Evolutionary conservation across 306 rosid species (phyloP).

Genomic region (Vigna hirtella): DNA sequence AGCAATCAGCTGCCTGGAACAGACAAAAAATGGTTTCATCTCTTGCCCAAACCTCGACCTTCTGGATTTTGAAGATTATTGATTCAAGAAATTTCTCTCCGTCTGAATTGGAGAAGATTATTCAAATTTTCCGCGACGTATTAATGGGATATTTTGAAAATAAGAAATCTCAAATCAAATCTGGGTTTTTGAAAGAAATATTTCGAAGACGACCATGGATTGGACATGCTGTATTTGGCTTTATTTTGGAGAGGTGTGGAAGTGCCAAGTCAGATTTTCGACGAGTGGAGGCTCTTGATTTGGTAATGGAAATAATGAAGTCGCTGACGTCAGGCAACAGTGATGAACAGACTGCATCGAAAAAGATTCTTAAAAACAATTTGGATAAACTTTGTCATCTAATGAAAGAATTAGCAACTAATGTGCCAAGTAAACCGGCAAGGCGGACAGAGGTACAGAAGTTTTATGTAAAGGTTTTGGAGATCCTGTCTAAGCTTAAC

Average conservation of each 20-base stretch:
- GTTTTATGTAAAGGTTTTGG: slow-evolving; percentile 67
- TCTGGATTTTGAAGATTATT: slow-evolving; percentile 82
- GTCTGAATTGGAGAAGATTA: slow-evolving; percentile 62
- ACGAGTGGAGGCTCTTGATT: slow-evolving; percentile 79
- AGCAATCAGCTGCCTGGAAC: slow-evolving; percentile 70
- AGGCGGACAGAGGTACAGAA: slow-evolving; percentile 69
- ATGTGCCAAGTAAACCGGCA: slow-evolving; percentile 69
- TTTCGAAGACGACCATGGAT: slow-evolving; percentile 80
- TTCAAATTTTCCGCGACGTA: slow-evolving; percentile 62
- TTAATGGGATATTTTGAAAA: slow-evolving; percentile 65
- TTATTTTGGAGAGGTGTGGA: slow-evolving; percentile 73
- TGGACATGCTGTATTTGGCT: slow-evolving; percentile 69
- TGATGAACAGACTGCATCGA: slow-evolving; percentile 52
- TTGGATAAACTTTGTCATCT: slow-evolving; percentile 58
- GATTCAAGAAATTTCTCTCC: slow-evolving; percentile 68
- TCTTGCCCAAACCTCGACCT: slow-evolving; percentile 81
- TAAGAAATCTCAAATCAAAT: slow-evolving; percentile 82
- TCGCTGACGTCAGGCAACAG: slow-evolving; percentile 47
- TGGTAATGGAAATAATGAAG: slow-evolving; percentile 70
- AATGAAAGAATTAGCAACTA: slow-evolving; percentile 70
- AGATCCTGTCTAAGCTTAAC: slow-evolving; percentile 55
- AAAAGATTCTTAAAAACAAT: slow-evolving; percentile 58
- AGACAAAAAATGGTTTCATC: slow-evolving; percentile 74
- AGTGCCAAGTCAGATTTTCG: slow-evolving; percentile 77
- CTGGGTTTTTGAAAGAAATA: slow-evolving; percentile 80